Evolutionary conservation across 2,329 filamentous ascomycete species (phyloP).

Genomic region (Arthrobotrys conoides): DNA sequence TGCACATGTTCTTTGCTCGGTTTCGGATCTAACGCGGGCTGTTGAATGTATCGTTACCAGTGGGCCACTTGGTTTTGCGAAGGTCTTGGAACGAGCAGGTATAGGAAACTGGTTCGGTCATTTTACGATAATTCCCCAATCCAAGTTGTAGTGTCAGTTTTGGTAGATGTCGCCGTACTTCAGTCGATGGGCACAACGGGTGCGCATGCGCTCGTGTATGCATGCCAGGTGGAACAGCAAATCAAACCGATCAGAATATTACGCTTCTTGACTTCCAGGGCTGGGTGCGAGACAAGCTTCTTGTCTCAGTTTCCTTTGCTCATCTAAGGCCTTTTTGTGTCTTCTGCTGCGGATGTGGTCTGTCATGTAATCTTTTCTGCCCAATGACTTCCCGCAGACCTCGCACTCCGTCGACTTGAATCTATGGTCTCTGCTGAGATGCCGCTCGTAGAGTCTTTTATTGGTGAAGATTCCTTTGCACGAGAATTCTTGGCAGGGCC

Average conservation of each 20-base stretch:
- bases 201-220: background rate
- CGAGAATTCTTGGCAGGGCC: conserved; percentile 16
- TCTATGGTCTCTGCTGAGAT: conserved; percentile 45
- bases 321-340: conserved; percentile 24
- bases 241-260: no score
- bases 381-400: conserved; percentile 28
- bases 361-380: conserved; percentile 48
- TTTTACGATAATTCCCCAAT: background rate
- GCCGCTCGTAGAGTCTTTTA: conserved; percentile 37
- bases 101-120: background rate
- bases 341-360: conserved; percentile 42
- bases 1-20: background rate
- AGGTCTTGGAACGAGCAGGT: background rate
- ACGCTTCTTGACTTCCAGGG: no score
- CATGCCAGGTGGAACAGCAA: no score
- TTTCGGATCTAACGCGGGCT: background rate
- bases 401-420: conserved; percentile 29
- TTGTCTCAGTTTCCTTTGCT: background rate
- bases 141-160: background rate
- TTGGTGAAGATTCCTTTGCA: conserved; percentile 39
- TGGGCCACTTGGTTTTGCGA: background rate
- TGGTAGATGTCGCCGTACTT: background rate
- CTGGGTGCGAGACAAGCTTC: background rate
- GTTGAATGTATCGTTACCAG: conserved; percentile 19
- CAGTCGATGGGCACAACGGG: background rate